Conservation (phyloP, 108 stramenopile genomes). For the Fistulifera pelliculosa region DNA sequence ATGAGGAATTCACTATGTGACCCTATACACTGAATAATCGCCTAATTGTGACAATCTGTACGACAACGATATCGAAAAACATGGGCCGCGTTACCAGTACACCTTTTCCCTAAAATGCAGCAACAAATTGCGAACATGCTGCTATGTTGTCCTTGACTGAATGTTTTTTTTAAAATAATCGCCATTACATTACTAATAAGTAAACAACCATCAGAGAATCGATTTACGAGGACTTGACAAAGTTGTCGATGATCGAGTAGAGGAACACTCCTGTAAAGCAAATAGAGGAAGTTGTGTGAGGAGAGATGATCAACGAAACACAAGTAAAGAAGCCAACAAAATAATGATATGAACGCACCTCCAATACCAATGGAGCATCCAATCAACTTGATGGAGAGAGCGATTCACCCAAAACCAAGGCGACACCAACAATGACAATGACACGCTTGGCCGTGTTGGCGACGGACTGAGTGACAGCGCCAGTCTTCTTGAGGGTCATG, state of each 20-base stretch:
- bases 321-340: too few relatives aligned
- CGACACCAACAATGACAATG: constrained; percentile 87
- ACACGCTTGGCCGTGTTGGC: constrained; percentile 96
- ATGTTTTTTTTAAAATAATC: constrained; percentile 7
- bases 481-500: constrained; percentile 92
- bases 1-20: too few relatives aligned
- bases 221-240: constrained; percentile 39
- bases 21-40: too few relatives aligned
- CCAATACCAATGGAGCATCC: constrained; percentile 90
- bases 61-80: too few relatives aligned
- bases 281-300: too few relatives aligned
- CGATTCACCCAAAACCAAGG: constrained; percentile 82
- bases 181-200: constrained; percentile 7
- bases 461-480: constrained; percentile 88
- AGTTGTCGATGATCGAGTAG: constrained; percentile 71
- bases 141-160: too few relatives aligned
- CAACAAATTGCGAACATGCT: too few relatives aligned
- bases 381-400: constrained; percentile 81
- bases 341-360: background rate
- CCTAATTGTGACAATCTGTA: too few relatives aligned
- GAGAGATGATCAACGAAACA: too few relatives aligned
- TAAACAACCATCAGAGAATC: background rate
- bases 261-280: constrained; percentile 65
- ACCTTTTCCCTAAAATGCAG: too few relatives aligned
- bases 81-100: too few relatives aligned